A percentile compares a stretch with the other conserved stretches of the same genome.
These are phyloP conservation scores for Kluyveromyces lactis DNA, from an alignment of 805 yeast species.

Conservation along the genomic window DNA sequence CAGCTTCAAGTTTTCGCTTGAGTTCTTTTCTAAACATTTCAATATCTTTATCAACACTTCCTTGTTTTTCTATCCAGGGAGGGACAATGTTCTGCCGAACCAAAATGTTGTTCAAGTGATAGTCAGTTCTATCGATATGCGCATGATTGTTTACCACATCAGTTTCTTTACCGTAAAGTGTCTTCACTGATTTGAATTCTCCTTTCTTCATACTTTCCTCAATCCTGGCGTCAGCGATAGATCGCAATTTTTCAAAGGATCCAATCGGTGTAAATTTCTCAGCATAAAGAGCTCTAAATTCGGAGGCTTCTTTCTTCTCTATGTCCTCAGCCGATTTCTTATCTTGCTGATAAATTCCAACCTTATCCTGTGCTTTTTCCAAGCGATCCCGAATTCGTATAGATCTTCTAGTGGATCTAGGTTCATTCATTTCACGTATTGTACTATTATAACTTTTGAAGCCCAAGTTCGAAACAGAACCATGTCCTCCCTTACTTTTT, in stretches of 20 bases:
- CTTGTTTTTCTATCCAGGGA: constrained; percentile 84
- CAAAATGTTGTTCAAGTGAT: constrained; percentile 70
- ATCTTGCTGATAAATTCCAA: constrained; percentile 52
- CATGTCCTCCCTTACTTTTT: constrained; percentile 23
- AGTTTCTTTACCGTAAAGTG: constrained; percentile 52
- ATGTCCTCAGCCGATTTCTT: constrained; percentile 14
- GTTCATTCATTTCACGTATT: constrained; percentile 6
- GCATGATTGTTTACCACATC: constrained; percentile 38
- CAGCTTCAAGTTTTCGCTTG: constrained; percentile 33
- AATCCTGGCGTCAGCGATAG: constrained; percentile 68
- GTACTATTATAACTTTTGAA: constrained; percentile 11
- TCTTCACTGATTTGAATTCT: constrained; percentile 49
- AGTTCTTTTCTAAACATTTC: constrained; percentile 38
- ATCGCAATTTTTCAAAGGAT: constrained; percentile 38
- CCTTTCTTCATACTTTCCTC: constrained; percentile 70
- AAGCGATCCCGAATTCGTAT: constrained; percentile 33
- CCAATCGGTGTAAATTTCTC: constrained; percentile 46
- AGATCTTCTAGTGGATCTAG: constrained; percentile 12
- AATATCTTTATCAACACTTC: constrained; percentile 43
- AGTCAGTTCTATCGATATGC: constrained; percentile 60
- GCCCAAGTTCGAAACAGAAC: constrained; percentile 6
- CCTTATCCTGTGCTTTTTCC: constrained; percentile 52
- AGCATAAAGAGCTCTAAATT: constrained; percentile 50
- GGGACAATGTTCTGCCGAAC: constrained; percentile 72
- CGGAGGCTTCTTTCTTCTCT: constrained; percentile 35